A percentile compares a stretch with the other conserved stretches of the same genome.
phyloP scores from a whole-genome alignment of 2,329 filamentous ascomycete species.

The Sphaerulina vaccinii region DNA sequence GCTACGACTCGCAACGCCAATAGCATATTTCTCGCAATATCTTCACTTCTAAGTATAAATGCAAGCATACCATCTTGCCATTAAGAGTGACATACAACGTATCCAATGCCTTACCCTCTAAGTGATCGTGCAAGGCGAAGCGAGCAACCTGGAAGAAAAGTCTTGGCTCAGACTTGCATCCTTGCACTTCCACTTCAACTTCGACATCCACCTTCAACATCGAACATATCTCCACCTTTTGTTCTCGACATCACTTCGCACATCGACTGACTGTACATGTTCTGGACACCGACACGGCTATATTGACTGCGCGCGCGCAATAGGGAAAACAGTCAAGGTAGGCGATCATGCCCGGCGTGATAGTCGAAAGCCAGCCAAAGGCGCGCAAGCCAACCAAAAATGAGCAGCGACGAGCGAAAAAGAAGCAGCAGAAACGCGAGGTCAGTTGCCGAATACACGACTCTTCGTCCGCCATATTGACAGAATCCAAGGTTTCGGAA shows the following conservation, averaged over 20 bases:
- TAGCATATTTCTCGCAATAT: too few species aligned
- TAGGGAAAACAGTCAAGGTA: conserved; percentile 23
- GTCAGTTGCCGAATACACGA: not conserved
- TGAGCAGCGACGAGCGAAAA: conserved; percentile 86
- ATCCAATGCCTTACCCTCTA: too few species aligned
- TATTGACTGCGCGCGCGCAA: conserved; percentile 6
- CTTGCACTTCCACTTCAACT: too few species aligned
- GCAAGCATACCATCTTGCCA: too few species aligned
- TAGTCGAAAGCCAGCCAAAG: conserved; percentile 35
- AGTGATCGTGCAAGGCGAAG: too few species aligned
- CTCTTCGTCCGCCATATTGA: not conserved
- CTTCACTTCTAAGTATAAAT: too few species aligned
- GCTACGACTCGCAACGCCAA: too few species aligned
- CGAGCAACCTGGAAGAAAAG: too few species aligned
- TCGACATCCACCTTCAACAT: too few species aligned
- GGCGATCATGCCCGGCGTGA: conserved; percentile 38
- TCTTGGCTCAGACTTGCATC: too few species aligned
- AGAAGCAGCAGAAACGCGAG: conserved; percentile 83
- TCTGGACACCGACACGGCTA: not conserved
- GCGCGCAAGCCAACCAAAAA: conserved; percentile 81
- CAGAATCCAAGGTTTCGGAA: conserved; percentile 6
- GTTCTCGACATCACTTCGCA: not conserved
- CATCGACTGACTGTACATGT: not conserved
- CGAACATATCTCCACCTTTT: not conserved
- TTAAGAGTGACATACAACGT: too few species aligned